Base-by-base conservation (phyloP, 169 alveolate genomes). In the Plasmodium coatneyi region DNA sequence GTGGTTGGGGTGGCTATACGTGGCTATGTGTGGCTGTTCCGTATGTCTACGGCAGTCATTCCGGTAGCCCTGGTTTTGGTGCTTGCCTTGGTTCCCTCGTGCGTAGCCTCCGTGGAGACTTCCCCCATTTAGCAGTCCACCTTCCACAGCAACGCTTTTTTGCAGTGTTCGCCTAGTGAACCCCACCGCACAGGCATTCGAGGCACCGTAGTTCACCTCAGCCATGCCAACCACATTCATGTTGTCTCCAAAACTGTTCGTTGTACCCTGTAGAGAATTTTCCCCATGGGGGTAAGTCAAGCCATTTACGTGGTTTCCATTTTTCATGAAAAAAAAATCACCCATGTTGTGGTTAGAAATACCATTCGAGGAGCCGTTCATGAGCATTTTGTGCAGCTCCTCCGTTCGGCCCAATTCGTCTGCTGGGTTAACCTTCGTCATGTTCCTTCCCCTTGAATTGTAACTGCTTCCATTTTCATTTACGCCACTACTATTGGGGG, bases 261-360 rank as follows among this genome's bases (percentile, higher is more conserved):
- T 36, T 3, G 19, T 43, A 49, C 79, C 60, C 19, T 43, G 60
- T 2, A 32, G 22, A 46, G 25, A 3, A 74, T 74, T 84, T 74
- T 52, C 56, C 79, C 86, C 60, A 83, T 71, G 56, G 10, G 9
- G n/a, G 19, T 83, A 43, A 43, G 14, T 83, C 41, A 83, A 71
- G 36, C 60, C 56, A 46, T 66, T 83, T 79, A 72, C 56, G 34
- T 36, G 28, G 2, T 54, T 41, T 10, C 16, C 66, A 19, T 84
- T 84, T 74, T 84, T 84, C 39, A 54, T 34, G 19, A 76, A 74
- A 84, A 82, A 14, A 12, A 60, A 30, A 9, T 32, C 60, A 6
- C 60, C 93, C 14, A 49, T 19, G 28, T 60, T 39, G 41, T 84
- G 52, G 66, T 22, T 30, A 6, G 36, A 10, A 32, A 19, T 16